Conservation (phyloP, 768 basidiomycete species). For the Steccherinum ochraceum region DNA sequence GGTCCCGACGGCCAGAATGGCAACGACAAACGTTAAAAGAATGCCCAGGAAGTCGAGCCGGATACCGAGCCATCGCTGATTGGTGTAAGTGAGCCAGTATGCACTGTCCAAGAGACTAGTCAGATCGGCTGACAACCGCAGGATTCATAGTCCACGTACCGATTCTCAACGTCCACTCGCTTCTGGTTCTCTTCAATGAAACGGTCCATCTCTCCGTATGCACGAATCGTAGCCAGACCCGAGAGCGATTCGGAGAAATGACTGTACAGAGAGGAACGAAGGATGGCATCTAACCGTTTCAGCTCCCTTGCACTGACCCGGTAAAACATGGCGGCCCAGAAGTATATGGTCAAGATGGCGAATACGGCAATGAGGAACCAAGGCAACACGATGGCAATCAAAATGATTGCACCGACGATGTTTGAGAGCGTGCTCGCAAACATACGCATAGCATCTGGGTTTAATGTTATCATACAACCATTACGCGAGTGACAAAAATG, state of each 20-base stretch:
- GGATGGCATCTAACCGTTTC: slow-evolving; percentile 71
- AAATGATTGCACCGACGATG: slow-evolving; percentile 70
- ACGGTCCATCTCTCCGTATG: slow-evolving; percentile 73
- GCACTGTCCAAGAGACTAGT: slow-evolving; percentile 36
- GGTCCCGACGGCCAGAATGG: slow-evolving; percentile 70
- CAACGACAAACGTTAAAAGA: slow-evolving; percentile 67
- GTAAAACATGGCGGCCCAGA: slow-evolving; percentile 75
- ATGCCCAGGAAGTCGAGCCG: slow-evolving; percentile 83
- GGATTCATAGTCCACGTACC: slow-evolving; percentile 31
- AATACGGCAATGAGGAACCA: slow-evolving; percentile 80
- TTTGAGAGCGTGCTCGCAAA: slow-evolving; percentile 53
- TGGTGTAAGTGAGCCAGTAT: slow-evolving; percentile 68
- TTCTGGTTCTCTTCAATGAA: slow-evolving; percentile 72
- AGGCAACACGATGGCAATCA: slow-evolving; percentile 72
- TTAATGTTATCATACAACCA: not conserved
- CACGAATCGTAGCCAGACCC: slow-evolving; percentile 82
- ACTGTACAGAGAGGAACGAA: slow-evolving; percentile 82
- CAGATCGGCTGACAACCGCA: slow-evolving; percentile 72
- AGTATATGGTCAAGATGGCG: slow-evolving; percentile 53
- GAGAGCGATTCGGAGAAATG: slow-evolving; percentile 90
- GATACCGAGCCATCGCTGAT: slow-evolving; percentile 85
- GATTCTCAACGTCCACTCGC: slow-evolving; percentile 80
- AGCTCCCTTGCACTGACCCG: slow-evolving; percentile 81
- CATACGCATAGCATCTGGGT: slow-evolving; percentile 65
- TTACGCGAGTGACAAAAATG: slow-evolving; percentile 1